These are phyloP conservation scores for Pythium grandisporangium DNA, from an alignment of 352 stramenopile genomes.

Conservation along the genomic window DNA sequence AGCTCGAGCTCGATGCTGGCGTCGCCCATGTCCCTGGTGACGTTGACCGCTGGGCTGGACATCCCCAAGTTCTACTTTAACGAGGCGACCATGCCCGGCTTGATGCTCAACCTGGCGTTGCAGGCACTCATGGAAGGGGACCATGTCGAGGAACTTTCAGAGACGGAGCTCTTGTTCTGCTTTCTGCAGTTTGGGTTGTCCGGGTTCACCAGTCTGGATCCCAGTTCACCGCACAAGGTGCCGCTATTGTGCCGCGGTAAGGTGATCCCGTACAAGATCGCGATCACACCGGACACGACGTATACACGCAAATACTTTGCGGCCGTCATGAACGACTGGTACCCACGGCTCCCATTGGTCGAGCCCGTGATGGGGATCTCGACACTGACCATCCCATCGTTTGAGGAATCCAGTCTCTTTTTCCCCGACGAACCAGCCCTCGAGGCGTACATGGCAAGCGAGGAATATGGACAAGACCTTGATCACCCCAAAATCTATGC, in stretches of 20 bases:
- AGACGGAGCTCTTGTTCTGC: slow-evolving; percentile 29
- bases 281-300: slow-evolving; percentile 50
- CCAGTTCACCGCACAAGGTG: slow-evolving; percentile 25
- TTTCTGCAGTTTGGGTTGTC: slow-evolving; percentile 36
- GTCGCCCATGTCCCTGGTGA: slow-evolving; percentile 11
- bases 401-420: slow-evolving; percentile 42
- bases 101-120: slow-evolving; percentile 45
- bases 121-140: slow-evolving; percentile 32
- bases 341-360: slow-evolving; percentile 46
- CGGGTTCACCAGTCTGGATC: slow-evolving; percentile 31
- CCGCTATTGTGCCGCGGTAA: slow-evolving; percentile 34
- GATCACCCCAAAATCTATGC: slow-evolving; percentile 55
- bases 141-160: slow-evolving; percentile 27
- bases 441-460: slow-evolving; percentile 38
- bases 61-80: slow-evolving; percentile 56
- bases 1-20: neutral
- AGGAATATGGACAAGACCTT: slow-evolving; percentile 37
- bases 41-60: slow-evolving; percentile 20
- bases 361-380: slow-evolving; percentile 25
- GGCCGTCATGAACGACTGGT: slow-evolving; percentile 31
- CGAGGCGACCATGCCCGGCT: slow-evolving; percentile 49
- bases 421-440: slow-evolving; percentile 44
- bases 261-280: slow-evolving; percentile 65
- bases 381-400: slow-evolving; percentile 36
- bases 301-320: slow-evolving; percentile 67